Percentiles rank a stretch among this genome's conserved stretches.
Conservation (phyloP, 371 early-diverging fungal genomes). For the Mortierella sp. region DNA sequence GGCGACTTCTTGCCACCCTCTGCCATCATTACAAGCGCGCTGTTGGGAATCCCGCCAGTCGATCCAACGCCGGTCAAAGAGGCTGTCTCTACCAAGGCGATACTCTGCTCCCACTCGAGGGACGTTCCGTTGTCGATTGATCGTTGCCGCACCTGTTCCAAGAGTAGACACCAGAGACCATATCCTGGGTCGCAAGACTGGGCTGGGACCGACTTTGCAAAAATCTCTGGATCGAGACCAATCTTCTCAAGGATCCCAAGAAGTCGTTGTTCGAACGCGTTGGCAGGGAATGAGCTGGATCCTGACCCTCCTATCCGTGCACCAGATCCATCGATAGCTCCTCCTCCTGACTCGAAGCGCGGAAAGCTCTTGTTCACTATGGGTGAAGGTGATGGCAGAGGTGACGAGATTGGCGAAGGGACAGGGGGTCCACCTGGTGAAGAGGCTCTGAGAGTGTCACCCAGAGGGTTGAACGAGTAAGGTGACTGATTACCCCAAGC, state of each 20-base stretch:
- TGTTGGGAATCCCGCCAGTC: neutral
- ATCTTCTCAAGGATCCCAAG: constrained; percentile 65
- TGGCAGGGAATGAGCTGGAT: constrained; percentile 44
- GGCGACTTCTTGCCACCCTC: constrained; percentile 48
- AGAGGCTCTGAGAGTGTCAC: constrained; percentile 33
- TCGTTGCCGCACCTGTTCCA: constrained; percentile 58
- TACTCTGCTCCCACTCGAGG: constrained; percentile 52
- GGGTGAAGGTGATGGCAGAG: constrained; percentile 54
- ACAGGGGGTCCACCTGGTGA: constrained; percentile 34
- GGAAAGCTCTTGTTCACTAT: constrained; percentile 53
- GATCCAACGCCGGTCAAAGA: constrained; percentile 11
- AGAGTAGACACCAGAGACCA: constrained; percentile 81
- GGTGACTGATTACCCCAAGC: constrained; percentile 49
- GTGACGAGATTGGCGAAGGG: constrained; percentile 45
- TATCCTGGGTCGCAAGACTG: constrained; percentile 77
- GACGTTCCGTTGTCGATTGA: constrained; percentile 49
- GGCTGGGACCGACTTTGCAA: constrained; percentile 72
- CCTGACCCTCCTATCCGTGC: constrained; percentile 44
- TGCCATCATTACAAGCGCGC: constrained; percentile 10
- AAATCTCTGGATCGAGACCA: constrained; percentile 74
- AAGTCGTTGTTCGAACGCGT: constrained; percentile 63
- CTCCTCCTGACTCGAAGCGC: constrained; percentile 23
- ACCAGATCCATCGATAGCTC: constrained; percentile 19
- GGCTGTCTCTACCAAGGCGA: constrained; percentile 29
- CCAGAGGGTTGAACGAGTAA: constrained; percentile 36